These are phyloP conservation scores for Penicillium bovifimosum DNA, from an alignment of 495 filamentous ascomycete species.

Conservation along the genomic window DNA sequence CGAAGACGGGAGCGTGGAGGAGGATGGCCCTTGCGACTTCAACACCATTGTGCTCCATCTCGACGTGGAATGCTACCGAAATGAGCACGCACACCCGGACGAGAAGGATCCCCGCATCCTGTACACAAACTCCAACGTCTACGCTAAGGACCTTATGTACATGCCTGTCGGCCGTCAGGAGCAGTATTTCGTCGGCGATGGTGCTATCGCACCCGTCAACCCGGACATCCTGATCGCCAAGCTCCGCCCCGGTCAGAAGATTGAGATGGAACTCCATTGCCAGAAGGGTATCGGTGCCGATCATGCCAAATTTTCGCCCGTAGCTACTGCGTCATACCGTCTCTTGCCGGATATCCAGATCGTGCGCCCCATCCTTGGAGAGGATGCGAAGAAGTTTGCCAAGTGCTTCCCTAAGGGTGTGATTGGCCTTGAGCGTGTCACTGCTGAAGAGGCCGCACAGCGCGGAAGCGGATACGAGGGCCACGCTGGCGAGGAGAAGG, in stretches of 20 bases:
- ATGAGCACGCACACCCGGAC: conserved; percentile 57
- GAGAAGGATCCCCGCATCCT: conserved; percentile 77
- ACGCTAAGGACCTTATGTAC: conserved; percentile 76
- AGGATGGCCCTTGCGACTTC: conserved; percentile 54
- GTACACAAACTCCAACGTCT: conserved; percentile 81
- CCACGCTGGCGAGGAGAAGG: conserved; percentile 68
- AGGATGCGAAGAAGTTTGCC: conserved; percentile 82
- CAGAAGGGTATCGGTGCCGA: conserved; percentile 91
- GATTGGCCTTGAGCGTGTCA: conserved; percentile 70
- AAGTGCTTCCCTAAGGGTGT: conserved; percentile 89
- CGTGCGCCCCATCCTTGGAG: conserved; percentile 70
- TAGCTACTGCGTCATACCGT: conserved; percentile 89
- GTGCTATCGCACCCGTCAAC: conserved; percentile 68
- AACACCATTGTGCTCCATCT: conserved; percentile 76
- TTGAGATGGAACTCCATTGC: conserved; percentile 78
- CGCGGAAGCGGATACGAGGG: conserved; percentile 65
- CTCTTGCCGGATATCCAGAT: conserved; percentile 85
- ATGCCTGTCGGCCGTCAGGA: conserved; percentile 67
- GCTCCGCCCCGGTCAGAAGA: conserved; percentile 81
- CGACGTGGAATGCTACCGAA: conserved; percentile 68
- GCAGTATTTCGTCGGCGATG: conserved; percentile 58
- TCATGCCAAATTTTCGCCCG: conserved; percentile 96
- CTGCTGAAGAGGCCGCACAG: conserved; percentile 55
- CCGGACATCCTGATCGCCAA: conserved; percentile 94
- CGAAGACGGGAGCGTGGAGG: conserved; percentile 44